These are phyloP conservation scores for Nematocida sp. DNA, from an alignment of 371 early-diverging fungal species.

Conservation along the genomic window DNA sequence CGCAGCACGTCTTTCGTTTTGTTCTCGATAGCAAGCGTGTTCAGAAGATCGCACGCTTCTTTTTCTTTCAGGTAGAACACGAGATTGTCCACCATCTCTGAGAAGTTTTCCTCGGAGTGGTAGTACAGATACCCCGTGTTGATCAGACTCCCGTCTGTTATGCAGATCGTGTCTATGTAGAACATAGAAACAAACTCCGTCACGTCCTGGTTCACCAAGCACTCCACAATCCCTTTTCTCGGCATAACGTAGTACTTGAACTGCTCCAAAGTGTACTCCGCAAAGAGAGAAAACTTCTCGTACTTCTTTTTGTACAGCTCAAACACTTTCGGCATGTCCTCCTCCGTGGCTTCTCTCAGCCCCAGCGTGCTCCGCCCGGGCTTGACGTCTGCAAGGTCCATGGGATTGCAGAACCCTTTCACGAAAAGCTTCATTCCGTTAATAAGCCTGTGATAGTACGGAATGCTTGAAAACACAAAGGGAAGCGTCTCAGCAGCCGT, in stretches of 20 bases:
- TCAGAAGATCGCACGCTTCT: conserved; percentile 53
- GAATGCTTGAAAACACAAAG: conserved; percentile 73
- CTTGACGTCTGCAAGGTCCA: conserved; percentile 9
- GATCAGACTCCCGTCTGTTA: conserved; percentile 35
- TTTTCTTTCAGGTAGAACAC: conserved; percentile 31
- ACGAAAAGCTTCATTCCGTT: conserved; percentile 40
- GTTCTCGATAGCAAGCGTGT: conserved; percentile 44
- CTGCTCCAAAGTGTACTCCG: conserved; percentile 44
- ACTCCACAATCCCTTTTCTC: conserved; percentile 18
- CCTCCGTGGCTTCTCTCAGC: conserved; percentile 30
- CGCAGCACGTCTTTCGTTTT: conserved; percentile 36
- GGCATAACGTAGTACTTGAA: conserved; percentile 49
- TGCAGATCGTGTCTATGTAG: conserved; percentile 47
- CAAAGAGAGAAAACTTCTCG: conserved; percentile 31
- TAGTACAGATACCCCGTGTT: conserved; percentile 59
- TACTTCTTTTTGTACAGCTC: conserved; percentile 51
- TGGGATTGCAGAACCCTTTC: conserved; percentile 31
- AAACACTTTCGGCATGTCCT: conserved; percentile 42
- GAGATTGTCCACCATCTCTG: conserved; percentile 20
- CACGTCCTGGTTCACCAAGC: conserved; percentile 44
- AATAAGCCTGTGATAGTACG: conserved; percentile 66
- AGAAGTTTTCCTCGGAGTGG: conserved; percentile 19
- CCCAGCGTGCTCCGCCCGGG: neutral
- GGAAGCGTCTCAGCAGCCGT: conserved; percentile 85
- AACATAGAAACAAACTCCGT: conserved; percentile 60